Conservation (phyloP, 805 yeast species). For the Kazachstania martiniae region DNA sequence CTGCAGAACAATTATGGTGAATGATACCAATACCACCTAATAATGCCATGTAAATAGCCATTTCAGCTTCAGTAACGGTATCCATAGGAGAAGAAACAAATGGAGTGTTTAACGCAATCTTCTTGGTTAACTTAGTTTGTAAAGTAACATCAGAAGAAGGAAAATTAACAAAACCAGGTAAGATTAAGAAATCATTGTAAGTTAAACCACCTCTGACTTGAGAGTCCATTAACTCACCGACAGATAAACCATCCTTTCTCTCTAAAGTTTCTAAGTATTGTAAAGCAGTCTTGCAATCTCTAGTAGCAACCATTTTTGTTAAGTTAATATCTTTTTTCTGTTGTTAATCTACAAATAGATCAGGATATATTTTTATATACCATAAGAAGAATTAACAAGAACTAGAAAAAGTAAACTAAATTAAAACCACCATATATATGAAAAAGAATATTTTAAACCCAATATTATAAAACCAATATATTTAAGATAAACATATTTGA, state of each 20-base stretch:
- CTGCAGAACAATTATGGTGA: conserved; percentile 94
- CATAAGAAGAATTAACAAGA: no score
- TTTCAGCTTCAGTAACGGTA: conserved; percentile 92
- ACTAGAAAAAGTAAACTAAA: no score
- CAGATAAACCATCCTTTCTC: conserved; percentile 75
- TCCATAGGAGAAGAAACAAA: conserved; percentile 99
- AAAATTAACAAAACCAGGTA: conserved; percentile 90
- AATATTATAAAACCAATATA: conserved; percentile 1
- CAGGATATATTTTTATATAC: no score
- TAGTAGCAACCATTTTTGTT: conserved; percentile 12
- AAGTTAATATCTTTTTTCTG: no score
- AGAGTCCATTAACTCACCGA: conserved; percentile 81
- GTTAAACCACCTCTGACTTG: conserved; percentile 89
- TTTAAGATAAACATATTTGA: neutral
- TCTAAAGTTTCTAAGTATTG: conserved; percentile 55
- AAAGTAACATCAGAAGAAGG: conserved; percentile 68
- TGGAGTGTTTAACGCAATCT: conserved; percentile 84
- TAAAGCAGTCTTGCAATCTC: conserved; percentile 51
- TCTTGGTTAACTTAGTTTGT: conserved; percentile 84
- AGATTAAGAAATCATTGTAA: conserved; percentile 88
- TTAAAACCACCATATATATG: conserved; percentile 5
- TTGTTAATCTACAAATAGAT: no score
- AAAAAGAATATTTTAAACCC: conserved; percentile 5
- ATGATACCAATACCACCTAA: conserved; percentile 98
- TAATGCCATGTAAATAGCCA: conserved; percentile 98